Conservation (phyloP, 495 filamentous ascomycete species). For the Penicillium simplicissimum region DNA sequence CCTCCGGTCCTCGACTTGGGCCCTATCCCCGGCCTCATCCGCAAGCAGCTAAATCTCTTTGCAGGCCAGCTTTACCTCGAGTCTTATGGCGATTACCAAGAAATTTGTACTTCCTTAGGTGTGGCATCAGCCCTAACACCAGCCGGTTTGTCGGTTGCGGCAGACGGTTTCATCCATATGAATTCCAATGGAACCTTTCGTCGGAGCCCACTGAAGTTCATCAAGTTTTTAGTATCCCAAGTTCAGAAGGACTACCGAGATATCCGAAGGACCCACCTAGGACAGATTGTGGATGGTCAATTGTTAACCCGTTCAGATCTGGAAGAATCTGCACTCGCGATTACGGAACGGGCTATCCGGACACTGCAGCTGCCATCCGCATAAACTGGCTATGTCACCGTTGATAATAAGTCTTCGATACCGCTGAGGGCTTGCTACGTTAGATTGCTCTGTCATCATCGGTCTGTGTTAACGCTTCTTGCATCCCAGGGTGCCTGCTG, state of each 20-base stretch:
- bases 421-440: too few species aligned
- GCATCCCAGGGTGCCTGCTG: too few species aligned
- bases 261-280: conserved; percentile 57
- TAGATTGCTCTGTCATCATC: too few species aligned
- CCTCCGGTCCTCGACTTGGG: not conserved
- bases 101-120: conserved; percentile 57
- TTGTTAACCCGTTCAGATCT: conserved; percentile 31
- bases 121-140: conserved; percentile 32
- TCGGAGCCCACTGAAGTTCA: conserved; percentile 55
- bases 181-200: conserved; percentile 35
- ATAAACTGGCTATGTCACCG: not conserved
- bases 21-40: conserved; percentile 22
- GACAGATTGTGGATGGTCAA: conserved; percentile 48
- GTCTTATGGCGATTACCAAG: conserved; percentile 54
- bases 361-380: not conserved
- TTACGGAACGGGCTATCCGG: not conserved
- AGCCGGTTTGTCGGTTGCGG: conserved; percentile 46
- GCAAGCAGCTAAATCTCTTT: conserved; percentile 61
- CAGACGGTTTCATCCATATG: conserved; percentile 28
- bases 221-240: conserved; percentile 48
- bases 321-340: not conserved
- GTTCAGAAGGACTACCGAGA: conserved; percentile 52
- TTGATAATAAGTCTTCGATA: too few species aligned
- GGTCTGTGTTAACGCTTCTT: too few species aligned
- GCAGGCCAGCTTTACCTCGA: conserved; percentile 65